A percentile compares a stretch with the other conserved stretches of the same genome.
Evolutionary conservation across 192 early-diverging fungal genomes (phyloP).

Genomic region (Linnemannia zychae): DNA sequence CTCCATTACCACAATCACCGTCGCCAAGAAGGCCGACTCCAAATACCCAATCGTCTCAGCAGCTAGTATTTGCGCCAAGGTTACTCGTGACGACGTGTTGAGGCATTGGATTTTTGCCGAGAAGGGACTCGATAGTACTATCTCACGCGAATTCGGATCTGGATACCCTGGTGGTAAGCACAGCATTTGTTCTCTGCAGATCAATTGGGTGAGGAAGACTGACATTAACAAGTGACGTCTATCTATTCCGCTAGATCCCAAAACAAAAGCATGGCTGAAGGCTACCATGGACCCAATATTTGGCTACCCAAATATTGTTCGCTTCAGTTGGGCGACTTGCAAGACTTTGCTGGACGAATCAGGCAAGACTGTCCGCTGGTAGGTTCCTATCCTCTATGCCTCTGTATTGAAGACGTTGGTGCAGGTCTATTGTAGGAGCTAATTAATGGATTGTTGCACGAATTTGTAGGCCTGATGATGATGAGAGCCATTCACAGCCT

Average conservation of each 20-base stretch:
- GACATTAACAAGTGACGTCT: neutral
- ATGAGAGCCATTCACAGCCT: slow-evolving; percentile 35
- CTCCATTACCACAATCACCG: slow-evolving; percentile 76
- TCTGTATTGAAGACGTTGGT: neutral
- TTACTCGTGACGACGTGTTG: slow-evolving; percentile 79
- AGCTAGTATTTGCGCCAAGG: slow-evolving; percentile 97
- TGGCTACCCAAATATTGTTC: slow-evolving; percentile 91
- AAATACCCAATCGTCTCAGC: slow-evolving; percentile 95
- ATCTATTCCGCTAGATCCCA: slow-evolving; percentile 76
- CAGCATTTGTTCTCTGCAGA: neutral
- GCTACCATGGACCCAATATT: slow-evolving; percentile 86
- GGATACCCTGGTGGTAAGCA: slow-evolving; percentile 86
- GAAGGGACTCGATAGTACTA: slow-evolving; percentile 49
- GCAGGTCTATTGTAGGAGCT: neutral
- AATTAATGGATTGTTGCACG: neutral
- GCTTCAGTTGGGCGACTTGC: slow-evolving; percentile 97
- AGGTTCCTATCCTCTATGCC: slow-evolving; percentile 6
- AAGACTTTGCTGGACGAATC: slow-evolving; percentile 77
- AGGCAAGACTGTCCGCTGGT: slow-evolving; percentile 71
- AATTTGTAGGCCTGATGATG: slow-evolving; percentile 37
- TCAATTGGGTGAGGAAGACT: neutral
- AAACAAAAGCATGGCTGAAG: slow-evolving; percentile 90
- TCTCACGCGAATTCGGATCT: slow-evolving; percentile 82
- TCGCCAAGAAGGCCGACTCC: slow-evolving; percentile 95
- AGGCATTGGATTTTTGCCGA: slow-evolving; percentile 79